A percentile compares a stretch with the other conserved stretches of the same genome.
Conservation (phyloP, 768 basidiomycete genomes). For the Dacryopinax spathularia region DNA sequence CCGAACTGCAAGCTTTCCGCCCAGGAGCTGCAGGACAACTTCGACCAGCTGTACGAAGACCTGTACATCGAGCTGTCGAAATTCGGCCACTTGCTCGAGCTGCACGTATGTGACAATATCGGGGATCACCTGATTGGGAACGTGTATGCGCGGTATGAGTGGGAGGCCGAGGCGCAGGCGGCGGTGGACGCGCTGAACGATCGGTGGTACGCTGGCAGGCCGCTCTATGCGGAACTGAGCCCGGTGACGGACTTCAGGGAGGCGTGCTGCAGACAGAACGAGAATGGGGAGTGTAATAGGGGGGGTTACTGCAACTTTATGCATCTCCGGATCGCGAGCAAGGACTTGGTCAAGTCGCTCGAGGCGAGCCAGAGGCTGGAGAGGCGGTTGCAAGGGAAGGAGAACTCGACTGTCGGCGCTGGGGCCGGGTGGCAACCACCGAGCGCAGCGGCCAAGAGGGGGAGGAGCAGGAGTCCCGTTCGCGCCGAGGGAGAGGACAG, state of each 20-base stretch:
- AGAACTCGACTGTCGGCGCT: conserved; percentile 39
- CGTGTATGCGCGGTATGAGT: conserved; percentile 94
- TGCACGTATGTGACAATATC: conserved; percentile 98
- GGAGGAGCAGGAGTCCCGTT: not conserved
- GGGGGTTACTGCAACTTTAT: conserved; percentile 99
- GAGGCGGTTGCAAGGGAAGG: conserved; percentile 51
- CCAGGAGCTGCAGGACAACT: conserved; percentile 79
- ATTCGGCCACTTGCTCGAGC: conserved; percentile 87
- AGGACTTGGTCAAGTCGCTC: conserved; percentile 64
- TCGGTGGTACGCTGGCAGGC: conserved; percentile 95
- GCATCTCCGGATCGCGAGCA: conserved; percentile 82
- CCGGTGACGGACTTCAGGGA: conserved; percentile 98
- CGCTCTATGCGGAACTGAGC: conserved; percentile 90
- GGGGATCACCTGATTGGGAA: conserved; percentile 98
- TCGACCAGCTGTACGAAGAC: conserved; percentile 90
- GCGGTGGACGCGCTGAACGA: conserved; percentile 90
- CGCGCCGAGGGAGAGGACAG: conserved; percentile 10
- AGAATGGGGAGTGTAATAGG: conserved; percentile 94
- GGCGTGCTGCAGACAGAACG: conserved; percentile 96
- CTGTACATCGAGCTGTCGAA: conserved; percentile 80
- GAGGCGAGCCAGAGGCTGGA: conserved; percentile 74
- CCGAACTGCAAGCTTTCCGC: conserved; percentile 77
- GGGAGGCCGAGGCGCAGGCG: conserved; percentile 92
- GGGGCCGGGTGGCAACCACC: conserved; percentile 75
- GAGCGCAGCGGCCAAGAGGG: conserved; percentile 6